Percentiles rank a stretch among this genome's conserved stretches.
phyloP scores from a whole-genome alignment of 257 asterid genomes.

The Solanum chilense region DNA sequence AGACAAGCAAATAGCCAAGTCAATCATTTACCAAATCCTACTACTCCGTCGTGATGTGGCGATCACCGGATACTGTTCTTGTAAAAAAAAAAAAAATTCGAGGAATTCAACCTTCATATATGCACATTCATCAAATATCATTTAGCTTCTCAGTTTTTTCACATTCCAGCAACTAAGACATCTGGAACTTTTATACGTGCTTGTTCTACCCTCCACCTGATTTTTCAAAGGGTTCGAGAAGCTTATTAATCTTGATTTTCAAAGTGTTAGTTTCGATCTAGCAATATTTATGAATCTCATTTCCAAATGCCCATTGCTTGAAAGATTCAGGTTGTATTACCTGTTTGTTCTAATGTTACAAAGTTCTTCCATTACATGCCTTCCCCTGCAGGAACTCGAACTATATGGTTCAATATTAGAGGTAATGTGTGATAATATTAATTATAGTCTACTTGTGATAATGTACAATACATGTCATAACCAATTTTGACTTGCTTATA shows the following conservation, averaged over 20 bases:
- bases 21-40: not conserved
- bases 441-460: not conserved
- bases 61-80: not conserved
- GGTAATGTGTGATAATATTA: conserved; percentile 18
- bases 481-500: conserved; percentile 2
- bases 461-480: not conserved
- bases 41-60: too few relatives aligned
- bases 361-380: conserved; percentile 20
- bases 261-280: conserved; percentile 13
- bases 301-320: conserved; percentile 34
- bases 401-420: conserved; percentile 40
- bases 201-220: conserved; percentile 20
- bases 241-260: conserved; percentile 38
- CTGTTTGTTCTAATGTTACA: conserved; percentile 29
- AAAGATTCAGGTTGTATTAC: conserved; percentile 27
- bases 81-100: not conserved
- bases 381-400: conserved; percentile 18
- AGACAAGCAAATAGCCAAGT: not conserved
- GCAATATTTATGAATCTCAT: conserved; percentile 18
- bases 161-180: not conserved
- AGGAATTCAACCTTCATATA: not conserved
- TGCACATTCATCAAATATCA: not conserved
- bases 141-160: not conserved
- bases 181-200: conserved; percentile 11
- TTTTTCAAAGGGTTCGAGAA: conserved; percentile 38